Evolutionary conservation across 768 basidiomycete species (phyloP).

Genomic region (Candolleomyces aberdarensis): DNA sequence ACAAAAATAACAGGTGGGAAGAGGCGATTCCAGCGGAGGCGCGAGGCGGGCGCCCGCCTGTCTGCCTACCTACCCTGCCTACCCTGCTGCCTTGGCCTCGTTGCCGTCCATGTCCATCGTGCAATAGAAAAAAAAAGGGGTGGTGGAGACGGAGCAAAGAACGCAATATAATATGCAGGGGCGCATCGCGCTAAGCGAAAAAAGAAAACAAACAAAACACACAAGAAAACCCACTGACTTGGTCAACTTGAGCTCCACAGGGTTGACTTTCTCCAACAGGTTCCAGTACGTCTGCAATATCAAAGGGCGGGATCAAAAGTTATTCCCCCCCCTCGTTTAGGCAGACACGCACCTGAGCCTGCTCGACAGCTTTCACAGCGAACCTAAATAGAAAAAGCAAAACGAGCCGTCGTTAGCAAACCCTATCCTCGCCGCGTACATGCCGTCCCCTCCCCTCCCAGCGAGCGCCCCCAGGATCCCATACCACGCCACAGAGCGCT

Average conservation of each 20-base stretch:
- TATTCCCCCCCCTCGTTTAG: background rate
- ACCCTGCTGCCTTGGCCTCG: no score
- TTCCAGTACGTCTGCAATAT: slow-evolving; percentile 88
- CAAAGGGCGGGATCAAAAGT: background rate
- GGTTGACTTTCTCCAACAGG: slow-evolving; percentile 76
- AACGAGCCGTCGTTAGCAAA: background rate
- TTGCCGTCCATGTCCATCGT: background rate
- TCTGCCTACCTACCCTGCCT: no score
- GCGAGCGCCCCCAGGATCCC: background rate
- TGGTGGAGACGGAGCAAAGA: background rate
- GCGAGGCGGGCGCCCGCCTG: no score
- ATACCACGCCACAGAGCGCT: no score
- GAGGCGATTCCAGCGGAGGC: background rate
- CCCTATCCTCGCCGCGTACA: background rate
- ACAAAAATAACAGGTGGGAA: background rate
- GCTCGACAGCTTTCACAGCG: slow-evolving; percentile 94
- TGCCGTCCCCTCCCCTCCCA: background rate
- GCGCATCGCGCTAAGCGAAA: no score
- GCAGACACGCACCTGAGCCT: slow-evolving; percentile 70
- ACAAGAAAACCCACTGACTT: slow-evolving; percentile 46
- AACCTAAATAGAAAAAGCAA: slow-evolving; percentile 44
- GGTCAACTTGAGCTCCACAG: slow-evolving; percentile 75
- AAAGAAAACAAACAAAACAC: no score
- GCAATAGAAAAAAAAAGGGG: background rate
- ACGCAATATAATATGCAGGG: background rate